These are phyloP conservation scores for Ogataea philodendri DNA, from an alignment of 805 yeast species.

Conservation along the genomic window DNA sequence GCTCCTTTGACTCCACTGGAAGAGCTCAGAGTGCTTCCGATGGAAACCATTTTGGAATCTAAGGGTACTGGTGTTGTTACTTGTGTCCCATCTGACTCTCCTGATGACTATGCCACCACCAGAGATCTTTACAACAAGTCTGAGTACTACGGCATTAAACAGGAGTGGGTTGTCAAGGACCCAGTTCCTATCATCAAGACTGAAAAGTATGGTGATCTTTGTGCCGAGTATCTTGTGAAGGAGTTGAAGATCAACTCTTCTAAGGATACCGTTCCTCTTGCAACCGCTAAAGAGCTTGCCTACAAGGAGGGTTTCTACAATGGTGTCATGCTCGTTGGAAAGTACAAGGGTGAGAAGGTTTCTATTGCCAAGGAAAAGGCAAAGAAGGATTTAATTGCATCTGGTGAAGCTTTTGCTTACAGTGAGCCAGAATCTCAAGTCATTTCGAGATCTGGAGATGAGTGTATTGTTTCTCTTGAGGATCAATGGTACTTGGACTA, in stretches of 20 bases:
- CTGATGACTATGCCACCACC: constrained; percentile 91
- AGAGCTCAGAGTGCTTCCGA: constrained; percentile 82
- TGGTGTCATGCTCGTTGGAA: constrained; percentile 78
- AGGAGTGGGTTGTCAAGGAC: constrained; percentile 81
- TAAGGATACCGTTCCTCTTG: constrained; percentile 81
- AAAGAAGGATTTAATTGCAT: constrained; percentile 72
- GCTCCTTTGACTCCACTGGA: constrained; percentile 78
- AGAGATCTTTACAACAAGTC: constrained; percentile 84
- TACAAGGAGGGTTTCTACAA: constrained; percentile 96
- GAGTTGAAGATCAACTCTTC: constrained; percentile 92
- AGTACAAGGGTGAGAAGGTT: constrained; percentile 84
- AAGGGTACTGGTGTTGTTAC: constrained; percentile 99
- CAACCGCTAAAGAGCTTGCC: constrained; percentile 89
- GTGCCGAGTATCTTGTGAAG: constrained; percentile 82
- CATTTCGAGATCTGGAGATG: constrained; percentile 93
- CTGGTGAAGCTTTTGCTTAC: constrained; percentile 82
- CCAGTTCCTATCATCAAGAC: constrained; percentile 74
- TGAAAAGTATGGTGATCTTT: constrained; percentile 80
- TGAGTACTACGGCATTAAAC: constrained; percentile 80
- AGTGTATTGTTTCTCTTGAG: constrained; percentile 93
- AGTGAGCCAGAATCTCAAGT: constrained; percentile 92
- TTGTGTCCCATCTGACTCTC: constrained; percentile 98
- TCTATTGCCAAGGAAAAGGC: constrained; percentile 88
- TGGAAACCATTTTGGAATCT: constrained; percentile 92
- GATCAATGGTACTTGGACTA: constrained; percentile 98